A percentile compares a stretch with the other conserved stretches of the same genome.
phyloP scores from a whole-genome alignment of 2,329 filamentous ascomycete species.

The Tolypocladium guangdongense region DNA sequence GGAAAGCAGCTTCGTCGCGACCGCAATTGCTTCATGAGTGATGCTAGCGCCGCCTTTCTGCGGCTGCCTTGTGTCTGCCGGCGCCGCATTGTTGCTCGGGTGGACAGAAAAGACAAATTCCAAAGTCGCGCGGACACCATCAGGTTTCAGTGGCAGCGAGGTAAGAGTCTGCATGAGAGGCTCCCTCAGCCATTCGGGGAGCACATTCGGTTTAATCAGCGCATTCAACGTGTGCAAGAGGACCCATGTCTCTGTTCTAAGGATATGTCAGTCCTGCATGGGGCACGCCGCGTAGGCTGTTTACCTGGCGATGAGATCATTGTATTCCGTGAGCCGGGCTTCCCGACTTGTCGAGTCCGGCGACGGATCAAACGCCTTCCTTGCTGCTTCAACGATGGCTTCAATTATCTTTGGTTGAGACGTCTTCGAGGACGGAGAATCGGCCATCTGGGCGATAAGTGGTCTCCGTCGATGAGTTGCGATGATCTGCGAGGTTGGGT shows the following conservation, averaged over 20 bases:
- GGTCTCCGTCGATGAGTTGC: not conserved
- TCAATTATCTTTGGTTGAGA: conserved; percentile 21
- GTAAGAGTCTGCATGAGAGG: conserved; percentile 48
- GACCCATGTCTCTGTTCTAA: conserved; percentile 30
- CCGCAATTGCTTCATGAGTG: conserved; percentile 55
- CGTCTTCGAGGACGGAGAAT: conserved; percentile 9
- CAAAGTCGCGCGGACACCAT: conserved; percentile 56
- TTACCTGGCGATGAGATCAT: conserved; percentile 38
- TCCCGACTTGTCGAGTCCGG: conserved; percentile 20
- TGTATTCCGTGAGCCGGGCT: conserved; percentile 27
- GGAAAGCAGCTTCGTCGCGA: conserved; percentile 51
- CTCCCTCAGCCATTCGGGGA: conserved; percentile 48
- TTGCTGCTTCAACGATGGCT: conserved; percentile 27
- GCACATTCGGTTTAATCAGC: conserved; percentile 48
- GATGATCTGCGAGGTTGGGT: not conserved
- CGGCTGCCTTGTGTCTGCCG: conserved; percentile 28
- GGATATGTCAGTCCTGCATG: conserved; percentile 3
- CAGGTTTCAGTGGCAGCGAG: conserved; percentile 45
- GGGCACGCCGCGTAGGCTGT: conserved; percentile 5
- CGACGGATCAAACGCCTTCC: conserved; percentile 37
- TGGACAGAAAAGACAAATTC: conserved; percentile 64
- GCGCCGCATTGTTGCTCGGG: conserved; percentile 35
- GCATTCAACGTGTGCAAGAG: conserved; percentile 52
- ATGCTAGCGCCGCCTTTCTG: conserved; percentile 52
- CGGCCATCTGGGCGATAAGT: conserved; percentile 13